phyloP scores from a whole-genome alignment of 2,329 filamentous ascomycete genomes.

The Pyrenophora teres region DNA sequence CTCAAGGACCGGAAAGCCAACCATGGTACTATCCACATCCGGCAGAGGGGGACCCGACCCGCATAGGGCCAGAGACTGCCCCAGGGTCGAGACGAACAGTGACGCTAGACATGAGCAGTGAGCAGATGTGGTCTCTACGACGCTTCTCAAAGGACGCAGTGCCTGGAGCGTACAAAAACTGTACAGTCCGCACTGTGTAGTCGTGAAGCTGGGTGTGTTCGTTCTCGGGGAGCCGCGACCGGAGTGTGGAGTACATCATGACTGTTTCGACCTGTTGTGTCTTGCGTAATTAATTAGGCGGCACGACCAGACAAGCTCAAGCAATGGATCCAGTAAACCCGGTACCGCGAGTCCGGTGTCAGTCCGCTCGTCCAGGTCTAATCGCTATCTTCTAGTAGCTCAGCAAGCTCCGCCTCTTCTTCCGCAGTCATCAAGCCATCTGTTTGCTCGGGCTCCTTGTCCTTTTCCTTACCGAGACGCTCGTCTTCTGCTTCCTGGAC shows the following conservation, averaged over 20 bases:
- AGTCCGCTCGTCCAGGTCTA: slow-evolving; percentile 31
- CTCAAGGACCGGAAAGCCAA: slow-evolving; percentile 24
- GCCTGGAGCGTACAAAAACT: slow-evolving; percentile 5
- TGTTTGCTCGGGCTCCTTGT: slow-evolving; percentile 52
- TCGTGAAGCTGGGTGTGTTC: slow-evolving; percentile 19
- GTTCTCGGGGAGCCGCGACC: slow-evolving; percentile 18
- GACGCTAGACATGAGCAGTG: slow-evolving; percentile 13
- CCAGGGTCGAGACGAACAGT: slow-evolving; percentile 7
- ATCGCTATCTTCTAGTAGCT: slow-evolving; percentile 81
- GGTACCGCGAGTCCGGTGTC: slow-evolving; percentile 23
- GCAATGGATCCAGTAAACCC: slow-evolving; percentile 25
- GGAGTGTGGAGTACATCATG: slow-evolving; percentile 23
- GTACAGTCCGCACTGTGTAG: slow-evolving; percentile 9
- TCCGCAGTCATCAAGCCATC: slow-evolving; percentile 74
- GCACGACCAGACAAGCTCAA: slow-evolving; percentile 26
- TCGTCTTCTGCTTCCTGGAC: slow-evolving; percentile 56
- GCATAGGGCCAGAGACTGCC: slow-evolving; percentile 8
- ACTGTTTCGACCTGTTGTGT: slow-evolving; percentile 28
- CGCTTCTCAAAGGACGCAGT: slow-evolving; percentile 4
- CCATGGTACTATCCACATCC: slow-evolving; percentile 27
- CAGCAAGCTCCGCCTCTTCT: slow-evolving; percentile 90
- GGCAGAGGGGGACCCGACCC: slow-evolving; percentile 18
- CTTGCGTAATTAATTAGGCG: slow-evolving; percentile 31
- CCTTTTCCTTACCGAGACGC: slow-evolving; percentile 53
- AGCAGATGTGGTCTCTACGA: slow-evolving; percentile 6